phyloP scores from a whole-genome alignment of 495 filamentous ascomycete species.

The Penicillium silybi region DNA sequence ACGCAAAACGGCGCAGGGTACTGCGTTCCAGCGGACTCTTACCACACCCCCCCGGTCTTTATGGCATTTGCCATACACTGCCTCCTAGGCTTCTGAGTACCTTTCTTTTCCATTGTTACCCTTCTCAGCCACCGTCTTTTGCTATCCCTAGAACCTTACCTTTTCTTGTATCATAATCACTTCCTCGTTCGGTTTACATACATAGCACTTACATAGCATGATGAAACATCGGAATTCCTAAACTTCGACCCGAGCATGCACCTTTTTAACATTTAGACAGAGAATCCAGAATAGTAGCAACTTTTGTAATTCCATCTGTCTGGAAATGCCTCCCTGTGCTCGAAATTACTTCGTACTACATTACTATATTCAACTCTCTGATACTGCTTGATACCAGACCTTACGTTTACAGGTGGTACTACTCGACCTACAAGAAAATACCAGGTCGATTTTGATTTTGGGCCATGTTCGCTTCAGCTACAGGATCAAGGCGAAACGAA shows the following conservation, averaged over 20 bases:
- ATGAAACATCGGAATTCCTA: conserved; percentile 5
- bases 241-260: not conserved
- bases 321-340: no score
- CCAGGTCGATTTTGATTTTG: no score
- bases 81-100: not conserved
- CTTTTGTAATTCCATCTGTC: no score
- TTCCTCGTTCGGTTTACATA: conserved; percentile 6
- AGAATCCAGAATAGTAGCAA: no score
- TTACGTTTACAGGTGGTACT: no score
- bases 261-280: no score
- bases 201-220: conserved; percentile 23
- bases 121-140: not conserved
- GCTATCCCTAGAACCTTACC: not conserved
- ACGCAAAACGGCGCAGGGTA: not conserved
- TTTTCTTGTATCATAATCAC: conserved; percentile 23
- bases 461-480: no score
- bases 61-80: not conserved
- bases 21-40: conserved; percentile 1
- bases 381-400: no score
- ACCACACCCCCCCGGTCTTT: not conserved
- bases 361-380: not conserved
- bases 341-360: no score
- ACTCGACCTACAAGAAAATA: no score
- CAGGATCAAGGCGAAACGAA: no score
- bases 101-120: conserved; percentile 8